Conservation (phyloP, 768 basidiomycete species). For the Tephrocybe rancida region DNA sequence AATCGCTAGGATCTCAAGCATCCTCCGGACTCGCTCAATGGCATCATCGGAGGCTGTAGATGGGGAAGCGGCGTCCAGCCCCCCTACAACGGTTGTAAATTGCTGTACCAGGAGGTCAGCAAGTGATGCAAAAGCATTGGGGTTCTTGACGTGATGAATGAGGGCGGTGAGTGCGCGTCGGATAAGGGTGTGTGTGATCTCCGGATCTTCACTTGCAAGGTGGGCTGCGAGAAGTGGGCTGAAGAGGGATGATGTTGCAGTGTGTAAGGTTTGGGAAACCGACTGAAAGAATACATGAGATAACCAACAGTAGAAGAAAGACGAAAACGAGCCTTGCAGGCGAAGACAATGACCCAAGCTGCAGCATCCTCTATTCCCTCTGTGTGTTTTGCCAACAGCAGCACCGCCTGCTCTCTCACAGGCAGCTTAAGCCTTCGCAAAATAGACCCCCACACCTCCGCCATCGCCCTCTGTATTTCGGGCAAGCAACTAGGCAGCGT, state of each 20-base stretch:
- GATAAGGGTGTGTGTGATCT: slow-evolving; percentile 53
- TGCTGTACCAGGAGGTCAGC: slow-evolving; percentile 53
- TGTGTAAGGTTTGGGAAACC: slow-evolving; percentile 83
- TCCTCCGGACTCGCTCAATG: slow-evolving; percentile 47
- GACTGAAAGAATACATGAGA: slow-evolving; percentile 46
- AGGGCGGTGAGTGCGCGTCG: slow-evolving; percentile 79
- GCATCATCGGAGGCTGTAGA: slow-evolving; percentile 12
- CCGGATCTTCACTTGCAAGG: slow-evolving; percentile 40
- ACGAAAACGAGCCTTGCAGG: slow-evolving; percentile 65
- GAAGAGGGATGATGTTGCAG: slow-evolving; percentile 67
- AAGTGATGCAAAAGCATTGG: slow-evolving; percentile 63
- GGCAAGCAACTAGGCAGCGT: slow-evolving; percentile 61
- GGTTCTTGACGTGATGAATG: slow-evolving; percentile 77
- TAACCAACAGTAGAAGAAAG: background rate
- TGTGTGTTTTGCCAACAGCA: slow-evolving; percentile 52
- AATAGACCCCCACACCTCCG: slow-evolving; percentile 87
- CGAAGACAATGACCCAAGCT: slow-evolving; percentile 76
- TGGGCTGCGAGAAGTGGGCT: slow-evolving; percentile 58
- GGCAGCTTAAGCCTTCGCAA: slow-evolving; percentile 71
- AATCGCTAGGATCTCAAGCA: slow-evolving; percentile 59
- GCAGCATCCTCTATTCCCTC: slow-evolving; percentile 60
- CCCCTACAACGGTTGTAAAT: slow-evolving; percentile 29
- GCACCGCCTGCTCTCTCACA: slow-evolving; percentile 56
- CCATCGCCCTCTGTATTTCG: slow-evolving; percentile 75
- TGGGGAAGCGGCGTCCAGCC: slow-evolving; percentile 14